Conservation (phyloP, 2,329 filamentous ascomycete genomes). For the Fusarium zealandicum region DNA sequence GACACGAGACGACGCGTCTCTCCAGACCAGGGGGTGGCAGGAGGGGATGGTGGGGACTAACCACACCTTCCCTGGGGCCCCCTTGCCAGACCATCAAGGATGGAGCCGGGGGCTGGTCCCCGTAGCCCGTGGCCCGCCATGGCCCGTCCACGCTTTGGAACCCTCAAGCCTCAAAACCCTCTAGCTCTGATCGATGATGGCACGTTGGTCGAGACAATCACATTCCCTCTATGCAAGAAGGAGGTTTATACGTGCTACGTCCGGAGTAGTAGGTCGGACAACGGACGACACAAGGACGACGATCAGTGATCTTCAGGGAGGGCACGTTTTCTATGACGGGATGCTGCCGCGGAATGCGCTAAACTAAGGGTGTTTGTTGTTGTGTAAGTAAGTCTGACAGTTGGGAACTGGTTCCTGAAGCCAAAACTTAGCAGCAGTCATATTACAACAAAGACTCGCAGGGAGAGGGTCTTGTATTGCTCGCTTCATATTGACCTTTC, state of each 20-base stretch:
- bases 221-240: slow-evolving; percentile 34
- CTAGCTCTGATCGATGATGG: slow-evolving; percentile 28
- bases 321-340: slow-evolving; percentile 22
- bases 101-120: slow-evolving; percentile 35
- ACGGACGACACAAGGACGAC: slow-evolving; percentile 18
- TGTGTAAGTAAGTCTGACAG: slow-evolving; percentile 21
- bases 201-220: slow-evolving; percentile 31
- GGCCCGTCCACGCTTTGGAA: slow-evolving; percentile 12
- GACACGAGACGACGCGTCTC: slow-evolving; percentile 46
- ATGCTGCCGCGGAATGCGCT: slow-evolving; percentile 9
- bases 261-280: slow-evolving; percentile 22
- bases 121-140: slow-evolving; percentile 25
- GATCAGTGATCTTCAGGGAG: slow-evolving; percentile 30
- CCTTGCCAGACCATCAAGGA: slow-evolving; percentile 25
- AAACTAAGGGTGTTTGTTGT: background rate
- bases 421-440: slow-evolving; percentile 9
- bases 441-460: slow-evolving; percentile 11
- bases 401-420: slow-evolving; percentile 10
- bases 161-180: slow-evolving; percentile 20
- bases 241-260: slow-evolving; percentile 5
- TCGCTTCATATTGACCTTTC: slow-evolving; percentile 1
- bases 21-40: slow-evolving; percentile 34
- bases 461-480: background rate
- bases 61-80: slow-evolving; percentile 20
- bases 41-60: slow-evolving; percentile 22